Evolutionary conservation across 495 filamentous ascomycete genomes (phyloP).

Genomic region (Cetradonia linearis): DNA sequence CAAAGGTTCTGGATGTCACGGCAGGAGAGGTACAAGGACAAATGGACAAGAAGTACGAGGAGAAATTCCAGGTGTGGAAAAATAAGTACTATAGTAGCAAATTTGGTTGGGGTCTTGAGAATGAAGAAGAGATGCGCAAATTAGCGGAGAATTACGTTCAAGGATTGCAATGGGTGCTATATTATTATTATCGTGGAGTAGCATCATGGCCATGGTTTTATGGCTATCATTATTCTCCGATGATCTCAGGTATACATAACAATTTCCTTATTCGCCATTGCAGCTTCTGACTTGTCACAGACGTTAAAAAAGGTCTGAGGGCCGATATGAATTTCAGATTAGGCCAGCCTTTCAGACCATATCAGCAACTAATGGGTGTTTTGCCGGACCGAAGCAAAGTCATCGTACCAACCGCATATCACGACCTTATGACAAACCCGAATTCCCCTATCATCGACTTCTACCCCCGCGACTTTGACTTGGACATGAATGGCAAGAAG

Average conservation of each 20-base stretch:
- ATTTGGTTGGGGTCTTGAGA: conserved; percentile 79
- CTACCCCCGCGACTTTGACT: conserved; percentile 92
- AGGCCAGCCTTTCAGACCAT: conserved; percentile 88
- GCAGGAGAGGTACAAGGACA: conserved; percentile 65
- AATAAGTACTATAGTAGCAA: conserved; percentile 84
- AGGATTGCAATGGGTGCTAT: conserved; percentile 95
- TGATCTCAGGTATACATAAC: conserved; percentile 64
- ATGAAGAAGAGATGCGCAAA: conserved; percentile 69
- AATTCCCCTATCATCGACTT: conserved; percentile 97
- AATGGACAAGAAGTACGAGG: conserved; percentile 71
- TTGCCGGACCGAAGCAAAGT: conserved; percentile 93
- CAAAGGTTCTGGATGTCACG: conserved; percentile 70
- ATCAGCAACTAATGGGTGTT: conserved; percentile 97
- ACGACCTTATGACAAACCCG: conserved; percentile 79
- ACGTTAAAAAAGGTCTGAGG: conserved; percentile 78
- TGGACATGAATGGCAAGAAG: conserved; percentile 99
- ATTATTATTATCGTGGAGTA: conserved; percentile 95
- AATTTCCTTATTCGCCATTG: background rate
- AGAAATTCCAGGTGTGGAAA: conserved; percentile 86
- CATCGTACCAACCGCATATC: conserved; percentile 83
- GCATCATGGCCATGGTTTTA: conserved; percentile 99
- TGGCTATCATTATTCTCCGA: conserved; percentile 89
- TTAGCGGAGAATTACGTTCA: conserved; percentile 95
- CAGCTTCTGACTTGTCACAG: conserved; percentile 32
- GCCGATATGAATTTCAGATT: conserved; percentile 87